A percentile compares a stretch with the other conserved stretches of the same genome.
These are phyloP conservation scores for Naganishia cerealis DNA, from an alignment of 1,284 basidiomycete species.

Conservation along the genomic window DNA sequence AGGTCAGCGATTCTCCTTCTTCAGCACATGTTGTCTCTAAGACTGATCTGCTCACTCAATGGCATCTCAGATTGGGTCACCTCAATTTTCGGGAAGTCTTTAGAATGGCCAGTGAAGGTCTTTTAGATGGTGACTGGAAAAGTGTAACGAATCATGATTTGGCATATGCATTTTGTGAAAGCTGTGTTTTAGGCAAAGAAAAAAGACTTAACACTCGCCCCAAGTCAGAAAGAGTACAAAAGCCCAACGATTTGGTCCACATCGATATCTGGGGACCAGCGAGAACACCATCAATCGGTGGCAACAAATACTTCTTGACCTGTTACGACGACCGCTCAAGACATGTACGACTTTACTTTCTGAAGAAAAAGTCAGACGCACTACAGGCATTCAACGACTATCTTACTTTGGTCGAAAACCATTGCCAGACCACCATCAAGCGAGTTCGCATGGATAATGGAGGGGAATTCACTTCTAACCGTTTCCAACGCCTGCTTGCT, in stretches of 20 bases:
- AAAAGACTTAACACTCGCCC: constrained; percentile 21
- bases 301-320: constrained; percentile 34
- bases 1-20: constrained; percentile 11
- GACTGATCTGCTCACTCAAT: constrained; percentile 13
- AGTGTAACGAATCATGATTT: too few species aligned
- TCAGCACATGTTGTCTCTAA: constrained; percentile 2
- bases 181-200: constrained; percentile 35
- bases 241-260: constrained; percentile 26
- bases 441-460: constrained; percentile 27
- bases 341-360: constrained; percentile 12
- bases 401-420: constrained; percentile 21
- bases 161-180: constrained; percentile 5
- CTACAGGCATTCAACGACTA: constrained; percentile 9
- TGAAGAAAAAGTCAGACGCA: constrained; percentile 25
- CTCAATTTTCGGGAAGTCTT: constrained; percentile 21
- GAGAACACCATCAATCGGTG: constrained; percentile 26
- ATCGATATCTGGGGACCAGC: constrained; percentile 38
- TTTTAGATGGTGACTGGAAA: constrained; percentile 13
- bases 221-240: background rate
- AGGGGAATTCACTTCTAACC: constrained; percentile 31
- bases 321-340: constrained; percentile 36
- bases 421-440: constrained; percentile 4
- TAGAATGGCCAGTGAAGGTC: constrained; percentile 13
- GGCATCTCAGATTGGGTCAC: constrained; percentile 31
- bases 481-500: background rate